Percentiles rank a stretch among this genome's conserved stretches.
phyloP scores from a whole-genome alignment of 345 rosid species.

The Jatropha curcas region DNA sequence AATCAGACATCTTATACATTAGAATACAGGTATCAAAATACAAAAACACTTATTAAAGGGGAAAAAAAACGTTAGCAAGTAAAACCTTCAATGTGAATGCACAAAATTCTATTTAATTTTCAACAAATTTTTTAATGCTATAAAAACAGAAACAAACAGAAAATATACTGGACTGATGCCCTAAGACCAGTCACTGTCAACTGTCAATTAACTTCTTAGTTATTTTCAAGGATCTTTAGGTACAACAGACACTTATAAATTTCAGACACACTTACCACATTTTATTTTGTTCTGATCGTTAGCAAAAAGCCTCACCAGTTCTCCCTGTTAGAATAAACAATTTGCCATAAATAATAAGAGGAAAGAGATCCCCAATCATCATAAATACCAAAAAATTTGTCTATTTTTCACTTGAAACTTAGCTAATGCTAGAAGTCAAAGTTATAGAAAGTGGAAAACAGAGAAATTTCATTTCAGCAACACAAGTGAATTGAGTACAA shows the following conservation, averaged over 20 bases:
- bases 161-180: neutral
- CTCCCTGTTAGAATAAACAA: constrained; percentile 60
- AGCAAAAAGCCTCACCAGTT: constrained; percentile 81
- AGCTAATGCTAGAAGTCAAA: neutral
- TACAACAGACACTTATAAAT: constrained; percentile 6
- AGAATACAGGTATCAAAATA: neutral
- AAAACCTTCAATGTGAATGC: neutral
- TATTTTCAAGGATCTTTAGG: constrained; percentile 10
- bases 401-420: neutral
- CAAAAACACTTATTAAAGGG: neutral
- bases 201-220: neutral
- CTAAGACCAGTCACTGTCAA: neutral
- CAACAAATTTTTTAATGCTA: neutral
- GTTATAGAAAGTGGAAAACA: neutral
- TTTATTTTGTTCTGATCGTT: constrained; percentile 88
- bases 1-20: neutral
- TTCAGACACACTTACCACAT: constrained; percentile 73
- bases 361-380: constrained; percentile 9
- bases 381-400: neutral
- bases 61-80: neutral
- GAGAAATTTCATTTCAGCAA: neutral
- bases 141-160: neutral
- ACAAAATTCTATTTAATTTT: neutral
- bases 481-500: neutral
- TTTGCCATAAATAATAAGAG: constrained; percentile 6